Conservation (phyloP, 179 eudicot genomes). For the Drosera spatulata region DNA sequence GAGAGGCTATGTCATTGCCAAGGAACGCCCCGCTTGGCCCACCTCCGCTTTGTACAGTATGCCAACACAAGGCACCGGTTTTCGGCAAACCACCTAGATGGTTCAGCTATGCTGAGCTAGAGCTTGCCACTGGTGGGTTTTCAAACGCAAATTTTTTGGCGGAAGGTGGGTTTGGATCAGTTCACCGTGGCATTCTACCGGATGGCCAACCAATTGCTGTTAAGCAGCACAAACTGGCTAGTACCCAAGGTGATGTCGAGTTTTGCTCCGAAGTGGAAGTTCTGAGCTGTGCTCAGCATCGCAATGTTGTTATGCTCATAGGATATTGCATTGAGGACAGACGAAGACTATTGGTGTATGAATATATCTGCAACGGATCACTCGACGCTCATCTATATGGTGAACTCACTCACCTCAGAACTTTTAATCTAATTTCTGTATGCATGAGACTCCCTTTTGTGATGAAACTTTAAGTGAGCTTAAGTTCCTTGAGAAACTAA, state of each 20-base stretch:
- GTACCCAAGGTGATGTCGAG: conserved; percentile 93
- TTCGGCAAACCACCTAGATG: conserved; percentile 97
- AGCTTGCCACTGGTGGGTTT: conserved; percentile 49
- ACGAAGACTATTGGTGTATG: conserved; percentile 84
- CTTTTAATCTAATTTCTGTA: neutral
- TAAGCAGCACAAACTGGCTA: conserved; percentile 92
- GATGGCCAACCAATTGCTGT: conserved; percentile 92
- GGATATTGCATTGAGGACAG: conserved; percentile 93
- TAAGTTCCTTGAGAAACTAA: no score
- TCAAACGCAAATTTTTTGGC: conserved; percentile 87
- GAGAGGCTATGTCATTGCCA: no score
- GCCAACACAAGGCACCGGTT: conserved; percentile 86
- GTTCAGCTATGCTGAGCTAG: conserved; percentile 52
- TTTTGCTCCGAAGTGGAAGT: conserved; percentile 98
- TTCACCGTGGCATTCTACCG: conserved; percentile 76
- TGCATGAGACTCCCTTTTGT: no score
- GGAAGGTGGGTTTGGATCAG: conserved; percentile 94
- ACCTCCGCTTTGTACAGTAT: conserved; percentile 87
- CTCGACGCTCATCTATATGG: conserved; percentile 87
- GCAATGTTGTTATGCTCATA: conserved; percentile 95
- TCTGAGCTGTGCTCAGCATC: conserved; percentile 93
- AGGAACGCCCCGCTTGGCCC: conserved; percentile 4
- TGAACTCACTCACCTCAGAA: conserved; percentile 18
- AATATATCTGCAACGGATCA: conserved; percentile 90
- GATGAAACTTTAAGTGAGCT: no score